A percentile compares a stretch with the other conserved stretches of the same genome.
Conservation (phyloP, 495 filamentous ascomycete genomes). For the Cryomyces minteri region DNA sequence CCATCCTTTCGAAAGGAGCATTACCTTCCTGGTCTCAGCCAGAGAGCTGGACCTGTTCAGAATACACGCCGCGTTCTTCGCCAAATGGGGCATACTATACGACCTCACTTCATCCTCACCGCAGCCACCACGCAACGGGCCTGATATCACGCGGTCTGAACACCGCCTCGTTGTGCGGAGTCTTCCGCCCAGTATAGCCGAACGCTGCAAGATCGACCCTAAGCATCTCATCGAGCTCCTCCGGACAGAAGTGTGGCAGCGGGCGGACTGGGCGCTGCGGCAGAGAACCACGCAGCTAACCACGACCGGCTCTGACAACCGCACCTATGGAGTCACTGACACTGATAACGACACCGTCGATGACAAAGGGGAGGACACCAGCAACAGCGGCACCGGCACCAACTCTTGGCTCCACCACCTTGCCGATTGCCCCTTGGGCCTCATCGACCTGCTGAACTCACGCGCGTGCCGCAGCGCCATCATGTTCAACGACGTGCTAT, state of each 20-base stretch:
- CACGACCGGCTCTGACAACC: background rate
- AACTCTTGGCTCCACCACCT: slow-evolving; percentile 38
- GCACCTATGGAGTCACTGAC: background rate
- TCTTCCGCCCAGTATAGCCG: slow-evolving; percentile 54
- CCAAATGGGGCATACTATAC: slow-evolving; percentile 56
- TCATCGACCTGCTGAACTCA: slow-evolving; percentile 80
- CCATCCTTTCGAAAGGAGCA: slow-evolving; percentile 25
- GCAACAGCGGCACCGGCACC: background rate
- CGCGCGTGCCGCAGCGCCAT: slow-evolving; percentile 79
- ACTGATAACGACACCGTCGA: background rate
- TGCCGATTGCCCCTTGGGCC: slow-evolving; percentile 49
- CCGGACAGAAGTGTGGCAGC: slow-evolving; percentile 52
- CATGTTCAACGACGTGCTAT: slow-evolving; percentile 87
- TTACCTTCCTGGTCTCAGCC: slow-evolving; percentile 40
- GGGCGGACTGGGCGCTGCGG: background rate
- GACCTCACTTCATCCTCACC: slow-evolving; percentile 11
- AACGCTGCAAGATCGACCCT: slow-evolving; percentile 56
- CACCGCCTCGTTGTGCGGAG: slow-evolving; percentile 23
- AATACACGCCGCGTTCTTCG: slow-evolving; percentile 35
- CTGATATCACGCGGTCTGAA: background rate
- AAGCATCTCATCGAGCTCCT: slow-evolving; percentile 50
- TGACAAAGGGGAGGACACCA: background rate
- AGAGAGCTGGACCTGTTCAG: slow-evolving; percentile 39
- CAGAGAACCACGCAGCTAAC: slow-evolving; percentile 14
- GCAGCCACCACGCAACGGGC: background rate